Base-by-base conservation (phyloP, 2,329 filamentous ascomycete species). In the Pyrenochaeta sp. region DNA sequence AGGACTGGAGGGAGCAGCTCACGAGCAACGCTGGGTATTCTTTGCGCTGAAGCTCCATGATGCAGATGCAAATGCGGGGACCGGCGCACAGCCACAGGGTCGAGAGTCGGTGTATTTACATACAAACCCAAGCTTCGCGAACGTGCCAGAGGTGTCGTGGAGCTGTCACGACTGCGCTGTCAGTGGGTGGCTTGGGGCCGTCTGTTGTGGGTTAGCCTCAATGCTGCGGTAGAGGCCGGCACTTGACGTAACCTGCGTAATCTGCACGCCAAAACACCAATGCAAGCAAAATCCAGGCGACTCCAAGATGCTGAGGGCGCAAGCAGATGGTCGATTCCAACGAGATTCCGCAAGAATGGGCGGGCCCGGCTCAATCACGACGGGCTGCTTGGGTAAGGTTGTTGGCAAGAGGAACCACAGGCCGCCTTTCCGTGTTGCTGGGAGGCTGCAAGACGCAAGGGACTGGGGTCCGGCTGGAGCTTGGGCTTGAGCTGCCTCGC, bases 21-120 rank as follows among this genome's bases (percentile, higher is more conserved):
- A 96, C 93, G 86, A 96, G 86, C 83, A 97, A 87, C 61, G 86
- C 87, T 72, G 93, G 91, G 80, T 97, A 97, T 75, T 96, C 93
- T 73, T 88, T 81, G 75, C 91, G 85, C 71, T 89, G 86, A 67
- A 93, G 82, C 66, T 87, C 86, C 71, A 75, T 75, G 53, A 57
- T 55, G 54, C 47, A 36, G 44, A 40, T 44, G 48, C 35, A 40
- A n/a, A n/a, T n/a, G n/a, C n/a, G 42, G 54, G 43, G 47, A 45
- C 45, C 44, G 54, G 63, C 58, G 59, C 63, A 58, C 59, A 58
- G 64, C 63, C 65, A 50, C 54, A 38, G 43, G 35, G 34, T 26
- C 44, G 51, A 52, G 37, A 46, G 38, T 49, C 35, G 51, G 45
- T 45, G 30, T 37, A 47, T 59, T 67, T 53, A 63, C 65, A 68